Evolutionary conservation across 257 asterid genomes (phyloP).

Genomic region (Nicotiana tabacum): DNA sequence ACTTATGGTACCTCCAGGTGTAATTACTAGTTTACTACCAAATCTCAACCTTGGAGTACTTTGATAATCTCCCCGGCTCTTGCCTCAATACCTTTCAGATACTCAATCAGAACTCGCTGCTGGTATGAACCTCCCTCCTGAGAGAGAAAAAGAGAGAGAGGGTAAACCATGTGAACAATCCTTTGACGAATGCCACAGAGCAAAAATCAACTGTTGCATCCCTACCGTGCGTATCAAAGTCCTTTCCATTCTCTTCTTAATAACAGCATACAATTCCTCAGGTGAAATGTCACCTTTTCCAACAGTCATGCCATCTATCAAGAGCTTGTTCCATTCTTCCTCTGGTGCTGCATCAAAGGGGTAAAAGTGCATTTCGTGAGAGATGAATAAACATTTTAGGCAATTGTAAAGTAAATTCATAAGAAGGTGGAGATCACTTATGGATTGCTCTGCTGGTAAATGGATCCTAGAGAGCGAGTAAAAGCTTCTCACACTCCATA

Average conservation of each 20-base stretch:
- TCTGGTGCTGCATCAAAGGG: conserved; percentile 58
- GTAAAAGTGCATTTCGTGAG: background rate
- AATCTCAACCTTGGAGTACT: conserved; percentile 50
- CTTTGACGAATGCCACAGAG: background rate
- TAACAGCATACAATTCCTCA: conserved; percentile 57
- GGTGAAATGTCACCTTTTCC: conserved; percentile 77
- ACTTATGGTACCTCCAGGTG: conserved; percentile 1
- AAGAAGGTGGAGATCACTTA: background rate
- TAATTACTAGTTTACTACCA: background rate
- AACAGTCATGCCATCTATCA: conserved; percentile 56
- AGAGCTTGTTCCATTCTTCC: conserved; percentile 72
- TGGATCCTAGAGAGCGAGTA: background rate
- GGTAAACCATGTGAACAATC: conserved; percentile 13
- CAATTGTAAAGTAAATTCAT: background rate
- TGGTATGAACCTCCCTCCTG: conserved; percentile 98
- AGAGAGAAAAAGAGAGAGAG: background rate
- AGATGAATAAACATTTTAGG: background rate
- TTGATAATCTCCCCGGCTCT: conserved; percentile 60
- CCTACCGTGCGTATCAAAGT: conserved; percentile 85
- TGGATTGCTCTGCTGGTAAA: background rate
- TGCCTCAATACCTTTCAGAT: conserved; percentile 81
- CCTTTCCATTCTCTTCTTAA: conserved; percentile 83
- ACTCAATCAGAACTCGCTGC: conserved; percentile 87
- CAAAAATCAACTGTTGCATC: background rate
- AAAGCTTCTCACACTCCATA: background rate